Percentiles rank a stretch among this genome's conserved stretches.
phyloP scores from a whole-genome alignment of 2,329 filamentous ascomycete species.

The Fusarium pseudograminearum region DNA sequence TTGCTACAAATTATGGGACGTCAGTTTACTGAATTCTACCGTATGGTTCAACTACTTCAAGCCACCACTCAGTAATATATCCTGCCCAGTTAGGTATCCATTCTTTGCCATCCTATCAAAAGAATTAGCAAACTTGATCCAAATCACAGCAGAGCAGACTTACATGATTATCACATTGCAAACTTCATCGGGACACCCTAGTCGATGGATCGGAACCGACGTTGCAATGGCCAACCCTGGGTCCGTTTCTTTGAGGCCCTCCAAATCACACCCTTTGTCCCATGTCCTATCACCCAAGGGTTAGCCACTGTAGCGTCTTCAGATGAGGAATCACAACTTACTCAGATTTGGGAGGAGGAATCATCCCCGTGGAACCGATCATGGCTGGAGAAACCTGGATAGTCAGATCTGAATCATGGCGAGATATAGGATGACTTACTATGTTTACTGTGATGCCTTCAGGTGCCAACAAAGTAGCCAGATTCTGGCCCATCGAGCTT shows the following conservation, averaged over 20 bases:
- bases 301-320: not conserved
- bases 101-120: slow-evolving; percentile 14
- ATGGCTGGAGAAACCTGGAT: slow-evolving; percentile 52
- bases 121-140: not conserved
- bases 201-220: slow-evolving; percentile 51
- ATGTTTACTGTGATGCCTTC: slow-evolving; percentile 54
- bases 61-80: slow-evolving; percentile 18
- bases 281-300: slow-evolving; percentile 43
- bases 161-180: slow-evolving; percentile 52
- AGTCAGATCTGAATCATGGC: not conserved
- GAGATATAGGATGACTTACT: slow-evolving; percentile 24
- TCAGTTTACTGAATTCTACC: not conserved
- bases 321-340: slow-evolving; percentile 10
- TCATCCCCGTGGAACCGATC: slow-evolving; percentile 54
- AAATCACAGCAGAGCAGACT: slow-evolving; percentile 8
- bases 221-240: slow-evolving; percentile 53
- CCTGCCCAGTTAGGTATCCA: slow-evolving; percentile 29
- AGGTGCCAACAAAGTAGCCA: slow-evolving; percentile 50
- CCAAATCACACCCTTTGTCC: slow-evolving; percentile 49
- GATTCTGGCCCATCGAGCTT: slow-evolving; percentile 53
- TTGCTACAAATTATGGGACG: not conserved
- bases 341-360: slow-evolving; percentile 50
- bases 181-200: slow-evolving; percentile 53
- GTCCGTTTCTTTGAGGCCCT: slow-evolving; percentile 48
- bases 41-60: slow-evolving; percentile 6